phyloP scores from a whole-genome alignment of 2,329 filamentous ascomycete genomes.

The Monilinia laxa region DNA sequence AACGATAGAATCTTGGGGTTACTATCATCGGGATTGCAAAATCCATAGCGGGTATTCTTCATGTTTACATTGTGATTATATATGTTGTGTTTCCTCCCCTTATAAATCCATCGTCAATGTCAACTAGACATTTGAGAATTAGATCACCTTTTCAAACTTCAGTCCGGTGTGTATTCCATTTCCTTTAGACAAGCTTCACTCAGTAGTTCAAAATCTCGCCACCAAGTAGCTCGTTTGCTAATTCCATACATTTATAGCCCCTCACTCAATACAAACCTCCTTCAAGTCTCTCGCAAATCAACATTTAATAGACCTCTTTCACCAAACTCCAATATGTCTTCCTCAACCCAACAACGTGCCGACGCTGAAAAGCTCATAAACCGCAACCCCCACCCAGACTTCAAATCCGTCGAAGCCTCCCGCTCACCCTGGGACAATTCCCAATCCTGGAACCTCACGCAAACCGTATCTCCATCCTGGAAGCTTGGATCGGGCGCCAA shows the following conservation, averaged over 20 bases:
- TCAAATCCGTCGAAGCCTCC: conserved; percentile 67
- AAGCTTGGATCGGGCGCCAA: conserved; percentile 65
- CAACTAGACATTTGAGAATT: neutral
- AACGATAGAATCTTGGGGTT: neutral
- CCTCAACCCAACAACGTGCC: conserved; percentile 21
- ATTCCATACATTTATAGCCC: conserved; percentile 2
- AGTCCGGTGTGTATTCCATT: neutral
- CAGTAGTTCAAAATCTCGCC: neutral
- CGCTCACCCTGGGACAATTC: conserved; percentile 59
- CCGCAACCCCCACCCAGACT: conserved; percentile 71
- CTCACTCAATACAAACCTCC: neutral
- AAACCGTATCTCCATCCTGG: conserved; percentile 67
- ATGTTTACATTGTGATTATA: neutral
- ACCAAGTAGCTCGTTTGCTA: neutral
- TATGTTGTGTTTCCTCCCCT: neutral
- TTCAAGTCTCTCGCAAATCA: neutral
- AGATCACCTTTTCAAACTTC: neutral
- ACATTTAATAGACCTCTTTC: conserved; percentile 10
- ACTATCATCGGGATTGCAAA: conserved; percentile 3
- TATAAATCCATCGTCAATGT: neutral
- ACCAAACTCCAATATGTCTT: conserved; percentile 28
- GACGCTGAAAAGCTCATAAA: conserved; percentile 43
- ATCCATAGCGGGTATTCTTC: neutral
- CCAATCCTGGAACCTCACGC: conserved; percentile 54
- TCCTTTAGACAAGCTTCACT: neutral